These are phyloP conservation scores for Cryptococcus jaspeensis DNA, from an alignment of 1,284 basidiomycete species.

Conservation along the genomic window DNA sequence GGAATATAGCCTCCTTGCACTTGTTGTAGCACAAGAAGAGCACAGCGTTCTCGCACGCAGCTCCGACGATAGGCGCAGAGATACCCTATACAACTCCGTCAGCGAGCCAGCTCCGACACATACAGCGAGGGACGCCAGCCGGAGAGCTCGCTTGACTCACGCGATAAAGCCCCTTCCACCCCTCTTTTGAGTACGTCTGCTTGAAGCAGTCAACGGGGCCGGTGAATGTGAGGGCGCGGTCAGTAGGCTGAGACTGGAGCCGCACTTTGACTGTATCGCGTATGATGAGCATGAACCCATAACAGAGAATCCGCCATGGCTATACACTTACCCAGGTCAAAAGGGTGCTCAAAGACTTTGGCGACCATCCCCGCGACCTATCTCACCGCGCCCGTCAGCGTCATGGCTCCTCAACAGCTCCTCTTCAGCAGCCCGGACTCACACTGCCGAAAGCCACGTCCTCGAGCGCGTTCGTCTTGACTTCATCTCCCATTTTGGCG, in stretches of 20 bases:
- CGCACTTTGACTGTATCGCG: slow-evolving; percentile 63
- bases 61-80: slow-evolving; percentile 81
- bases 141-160: slow-evolving; percentile 54
- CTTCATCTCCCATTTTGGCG: slow-evolving; percentile 12
- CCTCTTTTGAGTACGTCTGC: slow-evolving; percentile 74
- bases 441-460: slow-evolving; percentile 56
- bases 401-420: too few relatives aligned
- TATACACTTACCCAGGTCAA: slow-evolving; percentile 63
- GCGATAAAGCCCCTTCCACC: slow-evolving; percentile 72
- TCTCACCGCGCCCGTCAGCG: not conserved
- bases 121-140: not conserved
- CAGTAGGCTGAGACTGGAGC: slow-evolving; percentile 77
- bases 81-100: slow-evolving; percentile 61
- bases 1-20: slow-evolving; percentile 66
- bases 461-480: slow-evolving; percentile 37
- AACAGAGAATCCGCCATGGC: not conserved
- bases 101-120: not conserved
- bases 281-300: not conserved
- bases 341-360: slow-evolving; percentile 81
- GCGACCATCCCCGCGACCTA: slow-evolving; percentile 73
- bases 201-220: slow-evolving; percentile 78
- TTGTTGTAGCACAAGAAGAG: slow-evolving; percentile 85
- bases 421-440: slow-evolving; percentile 16
- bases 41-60: slow-evolving; percentile 86
- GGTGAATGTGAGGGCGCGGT: slow-evolving; percentile 65